Evolutionary conservation across 345 rosid genomes (phyloP).

Genomic region (Salix arbutifolia): DNA sequence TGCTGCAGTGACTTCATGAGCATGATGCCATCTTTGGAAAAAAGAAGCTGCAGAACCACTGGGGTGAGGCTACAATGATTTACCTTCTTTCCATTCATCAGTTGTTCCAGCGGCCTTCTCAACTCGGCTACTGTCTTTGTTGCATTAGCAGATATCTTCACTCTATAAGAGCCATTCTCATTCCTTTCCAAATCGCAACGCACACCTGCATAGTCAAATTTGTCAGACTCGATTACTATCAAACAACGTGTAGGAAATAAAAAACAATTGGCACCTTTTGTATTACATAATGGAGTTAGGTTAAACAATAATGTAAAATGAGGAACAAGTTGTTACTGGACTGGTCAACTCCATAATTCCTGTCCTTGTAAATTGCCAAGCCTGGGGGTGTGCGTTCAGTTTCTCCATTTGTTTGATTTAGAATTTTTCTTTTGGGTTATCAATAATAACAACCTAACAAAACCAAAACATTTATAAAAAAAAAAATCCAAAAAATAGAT

Average conservation of each 20-base stretch:
- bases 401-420: too few relatives aligned
- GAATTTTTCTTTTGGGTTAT: too few relatives aligned
- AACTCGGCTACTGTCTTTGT: slow-evolving; percentile 74
- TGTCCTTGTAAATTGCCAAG: too few relatives aligned
- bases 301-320: not conserved
- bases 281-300: not conserved
- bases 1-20: slow-evolving; percentile 56
- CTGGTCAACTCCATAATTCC: too few relatives aligned
- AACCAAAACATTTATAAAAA: too few relatives aligned
- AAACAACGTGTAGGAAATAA: not conserved
- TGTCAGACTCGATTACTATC: not conserved
- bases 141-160: slow-evolving; percentile 60
- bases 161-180: slow-evolving; percentile 52
- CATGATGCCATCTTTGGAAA: slow-evolving; percentile 49
- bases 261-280: not conserved
- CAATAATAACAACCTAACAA: too few relatives aligned
- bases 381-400: too few relatives aligned
- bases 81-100: slow-evolving; percentile 61
- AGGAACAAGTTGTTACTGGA: not conserved
- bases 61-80: slow-evolving; percentile 52
- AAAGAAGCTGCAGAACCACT: slow-evolving; percentile 49
- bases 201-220: slow-evolving; percentile 38
- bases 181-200: slow-evolving; percentile 40
- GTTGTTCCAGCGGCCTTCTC: slow-evolving; percentile 73
- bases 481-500: too few relatives aligned